Evolutionary conservation across 2,329 filamentous ascomycete species (phyloP), one percentile per base, ranked within the genome.

Genomic region (Apiospora aurea): DNA sequence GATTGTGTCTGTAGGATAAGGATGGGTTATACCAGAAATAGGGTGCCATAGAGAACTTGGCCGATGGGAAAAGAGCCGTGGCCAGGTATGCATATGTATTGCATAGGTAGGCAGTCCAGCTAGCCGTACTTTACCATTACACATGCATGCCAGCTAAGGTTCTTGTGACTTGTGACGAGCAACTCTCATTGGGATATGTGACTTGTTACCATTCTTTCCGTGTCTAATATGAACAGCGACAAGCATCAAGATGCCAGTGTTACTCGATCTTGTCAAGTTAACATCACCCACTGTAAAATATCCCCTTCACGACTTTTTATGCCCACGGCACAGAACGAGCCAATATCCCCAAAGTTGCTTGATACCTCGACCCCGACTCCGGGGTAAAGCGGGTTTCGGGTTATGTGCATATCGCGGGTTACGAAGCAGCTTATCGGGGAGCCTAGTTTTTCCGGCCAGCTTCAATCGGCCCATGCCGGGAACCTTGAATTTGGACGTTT

Each of bases 381-480:
- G 57, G 57, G 29, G 29, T 41, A 64, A 41, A 64, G 34, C 18
- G 57, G 34, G 8, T 64, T 64, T 64, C 57, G 57, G 57, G 34
- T 64, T 64, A 64, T 10, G 57, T 64, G 34, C 57, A 64, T 64
- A 64, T 64, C 57, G 51, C 51, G 57, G 34, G 34, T n/a, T 4
- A 7, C 2, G 57, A 21, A 13, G 57, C 11, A 41, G 34, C 57
- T 41, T 64, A 64, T 64, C 57, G 57, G 57, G 57, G 57, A 64
- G 57, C 57, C 34, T 41, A 64, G 34, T 38, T 64, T 64, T 64
- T 64, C 34, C 57, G 29, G 57, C 8, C 29, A 64, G 57, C 34
- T 41, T 21, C 21, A 41, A n/a, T 61, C 57, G 57, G 57, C 57
- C 57, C 57, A 64, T 41, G 57, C 57, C 57, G 57, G 57, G 34